A percentile compares a stretch with the other conserved stretches of the same genome.
These are phyloP conservation scores for Lachnellula suecica DNA, from an alignment of 2,329 filamentous ascomycete species.

Conservation along the genomic window DNA sequence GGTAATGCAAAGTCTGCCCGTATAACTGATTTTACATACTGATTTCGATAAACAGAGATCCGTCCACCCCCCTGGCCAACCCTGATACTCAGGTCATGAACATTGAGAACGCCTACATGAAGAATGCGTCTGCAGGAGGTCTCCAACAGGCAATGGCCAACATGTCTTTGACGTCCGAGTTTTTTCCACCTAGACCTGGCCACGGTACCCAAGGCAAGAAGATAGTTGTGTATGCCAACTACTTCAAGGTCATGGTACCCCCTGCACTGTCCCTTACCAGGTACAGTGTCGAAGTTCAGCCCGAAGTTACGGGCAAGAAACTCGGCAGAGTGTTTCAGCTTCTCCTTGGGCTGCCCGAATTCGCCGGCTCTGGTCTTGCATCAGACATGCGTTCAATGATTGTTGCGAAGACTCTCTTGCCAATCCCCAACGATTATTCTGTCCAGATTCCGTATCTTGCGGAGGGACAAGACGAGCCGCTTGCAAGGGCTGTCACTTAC, in stretches of 20 bases:
- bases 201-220: slow-evolving; percentile 28
- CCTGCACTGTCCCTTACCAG: slow-evolving; percentile 23
- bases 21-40: neutral
- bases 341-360: slow-evolving; percentile 30
- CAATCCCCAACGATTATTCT: slow-evolving; percentile 15
- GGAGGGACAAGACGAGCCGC: slow-evolving; percentile 29
- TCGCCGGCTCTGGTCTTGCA: slow-evolving; percentile 16
- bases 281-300: slow-evolving; percentile 29
- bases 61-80: slow-evolving; percentile 16
- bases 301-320: slow-evolving; percentile 28
- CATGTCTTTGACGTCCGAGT: slow-evolving; percentile 7
- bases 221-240: slow-evolving; percentile 32
- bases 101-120: slow-evolving; percentile 32
- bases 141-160: slow-evolving; percentile 17
- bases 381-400: slow-evolving; percentile 32
- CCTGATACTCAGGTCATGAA: slow-evolving; percentile 27
- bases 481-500: slow-evolving; percentile 18
- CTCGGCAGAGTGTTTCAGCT: slow-evolving; percentile 29
- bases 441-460: slow-evolving; percentile 22
- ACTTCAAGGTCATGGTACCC: slow-evolving; percentile 26
- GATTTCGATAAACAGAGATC: slow-evolving; percentile 17
- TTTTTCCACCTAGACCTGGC: slow-evolving; percentile 29
- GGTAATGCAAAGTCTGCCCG: slow-evolving; percentile 20
- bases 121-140: slow-evolving; percentile 12
- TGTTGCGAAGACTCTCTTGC: slow-evolving; percentile 19